phyloP scores from a whole-genome alignment of 352 stramenopile species.

The Phytophthora cactorum region DNA sequence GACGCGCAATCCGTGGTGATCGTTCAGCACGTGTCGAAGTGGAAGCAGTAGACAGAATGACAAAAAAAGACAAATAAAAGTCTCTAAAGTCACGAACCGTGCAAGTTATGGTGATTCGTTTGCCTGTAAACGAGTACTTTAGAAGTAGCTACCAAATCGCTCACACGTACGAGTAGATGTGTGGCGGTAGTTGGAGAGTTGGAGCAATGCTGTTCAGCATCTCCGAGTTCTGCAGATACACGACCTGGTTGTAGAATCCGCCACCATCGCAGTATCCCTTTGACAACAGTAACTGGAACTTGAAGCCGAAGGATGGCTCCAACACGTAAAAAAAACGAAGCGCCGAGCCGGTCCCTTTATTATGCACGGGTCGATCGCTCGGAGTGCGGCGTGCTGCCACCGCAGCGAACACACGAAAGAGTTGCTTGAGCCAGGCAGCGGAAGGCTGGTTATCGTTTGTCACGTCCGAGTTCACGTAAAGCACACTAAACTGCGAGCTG shows the following conservation, averaged over 20 bases:
- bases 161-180: constrained; percentile 53
- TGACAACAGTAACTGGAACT: constrained; percentile 71
- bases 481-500: constrained; percentile 55
- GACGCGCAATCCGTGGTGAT: constrained; percentile 80
- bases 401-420: constrained; percentile 64
- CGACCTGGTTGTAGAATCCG: constrained; percentile 80
- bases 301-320: constrained; percentile 75
- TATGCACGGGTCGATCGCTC: constrained; percentile 20
- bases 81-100: neutral
- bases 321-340: constrained; percentile 85
- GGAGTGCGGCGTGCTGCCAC: constrained; percentile 26
- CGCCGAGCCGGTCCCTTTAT: constrained; percentile 44
- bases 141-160: neutral
- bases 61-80: constrained; percentile 23
- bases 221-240: constrained; percentile 59
- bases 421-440: constrained; percentile 70
- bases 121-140: neutral
- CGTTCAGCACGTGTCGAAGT: constrained; percentile 65
- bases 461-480: constrained; percentile 68
- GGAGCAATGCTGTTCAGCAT: constrained; percentile 64
- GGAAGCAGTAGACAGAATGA: constrained; percentile 24
- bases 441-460: constrained; percentile 60
- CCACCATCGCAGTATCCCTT: constrained; percentile 63
- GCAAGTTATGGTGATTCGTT: constrained; percentile 4
- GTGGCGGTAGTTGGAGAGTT: constrained; percentile 49